Conservation (phyloP, 352 stramenopile genomes). For the Globisporangium spinosum region DNA sequence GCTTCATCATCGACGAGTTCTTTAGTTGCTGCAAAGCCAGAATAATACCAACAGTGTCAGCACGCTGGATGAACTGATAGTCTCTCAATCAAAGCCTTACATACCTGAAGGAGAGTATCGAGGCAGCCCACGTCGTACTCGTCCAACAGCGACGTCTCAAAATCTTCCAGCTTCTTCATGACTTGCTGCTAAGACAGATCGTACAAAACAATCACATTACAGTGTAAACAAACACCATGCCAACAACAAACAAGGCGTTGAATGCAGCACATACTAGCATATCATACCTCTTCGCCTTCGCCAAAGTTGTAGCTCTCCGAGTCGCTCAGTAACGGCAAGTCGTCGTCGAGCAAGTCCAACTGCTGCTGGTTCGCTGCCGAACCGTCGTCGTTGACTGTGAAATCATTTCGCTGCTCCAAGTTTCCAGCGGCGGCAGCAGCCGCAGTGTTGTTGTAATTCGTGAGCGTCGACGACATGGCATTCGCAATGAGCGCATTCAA, state of each 20-base stretch:
- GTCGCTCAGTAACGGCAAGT: slow-evolving; percentile 64
- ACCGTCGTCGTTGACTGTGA: background rate
- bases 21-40: slow-evolving; percentile 58
- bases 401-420: background rate
- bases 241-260: background rate
- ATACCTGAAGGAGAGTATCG: slow-evolving; percentile 46
- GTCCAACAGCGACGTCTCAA: slow-evolving; percentile 82
- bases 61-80: background rate
- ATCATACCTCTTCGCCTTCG: slow-evolving; percentile 72
- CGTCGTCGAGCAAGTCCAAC: slow-evolving; percentile 71
- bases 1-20: slow-evolving; percentile 42
- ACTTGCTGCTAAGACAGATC: slow-evolving; percentile 60
- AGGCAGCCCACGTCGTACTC: slow-evolving; percentile 85
- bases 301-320: slow-evolving; percentile 68
- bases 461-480: slow-evolving; percentile 24
- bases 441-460: slow-evolving; percentile 17
- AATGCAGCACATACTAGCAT: slow-evolving; percentile 5
- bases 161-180: slow-evolving; percentile 87
- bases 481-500: slow-evolving; percentile 19
- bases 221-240: slow-evolving; percentile 20
- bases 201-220: slow-evolving; percentile 16
- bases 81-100: background rate
- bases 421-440: slow-evolving; percentile 4
- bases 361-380: slow-evolving; percentile 19
- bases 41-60: background rate